Conservation (phyloP, 2,329 filamentous ascomycete genomes). For the Didymellaceae sp. region DNA sequence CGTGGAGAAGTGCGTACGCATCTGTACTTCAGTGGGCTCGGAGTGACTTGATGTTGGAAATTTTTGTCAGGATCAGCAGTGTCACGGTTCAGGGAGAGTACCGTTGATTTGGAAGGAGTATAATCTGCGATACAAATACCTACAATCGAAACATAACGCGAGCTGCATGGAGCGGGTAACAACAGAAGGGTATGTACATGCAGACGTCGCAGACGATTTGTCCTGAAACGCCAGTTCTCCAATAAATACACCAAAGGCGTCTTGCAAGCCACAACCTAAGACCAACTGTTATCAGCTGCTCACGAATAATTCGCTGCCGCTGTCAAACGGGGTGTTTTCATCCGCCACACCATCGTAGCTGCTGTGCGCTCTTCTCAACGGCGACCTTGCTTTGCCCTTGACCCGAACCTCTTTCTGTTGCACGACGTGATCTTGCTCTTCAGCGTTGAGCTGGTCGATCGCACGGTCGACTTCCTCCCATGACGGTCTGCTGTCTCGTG, state of each 20-base stretch:
- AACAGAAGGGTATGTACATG: conserved; percentile 11
- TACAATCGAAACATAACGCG: not conserved
- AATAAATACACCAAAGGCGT: conserved; percentile 11
- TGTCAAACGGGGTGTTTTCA: conserved; percentile 22
- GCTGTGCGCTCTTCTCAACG: conserved; percentile 41
- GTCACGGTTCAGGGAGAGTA: too few species aligned
- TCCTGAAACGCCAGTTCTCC: conserved; percentile 8
- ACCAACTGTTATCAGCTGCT: conserved; percentile 5
- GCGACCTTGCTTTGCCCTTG: conserved; percentile 35
- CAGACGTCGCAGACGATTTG: not conserved
- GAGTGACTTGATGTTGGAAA: too few species aligned
- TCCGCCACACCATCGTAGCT: conserved; percentile 29
- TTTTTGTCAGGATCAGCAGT: too few species aligned
- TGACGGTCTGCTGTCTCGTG: conserved; percentile 45
- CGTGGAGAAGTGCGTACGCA: too few species aligned
- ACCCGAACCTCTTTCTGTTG: conserved; percentile 13
- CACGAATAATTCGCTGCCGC: conserved; percentile 18
- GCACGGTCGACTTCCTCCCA: conserved; percentile 49
- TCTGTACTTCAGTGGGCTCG: too few species aligned
- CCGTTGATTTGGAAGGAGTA: too few species aligned
- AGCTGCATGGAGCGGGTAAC: not conserved
- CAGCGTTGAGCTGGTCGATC: conserved; percentile 41
- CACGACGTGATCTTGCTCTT: conserved; percentile 27
- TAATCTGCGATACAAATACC: too few species aligned
- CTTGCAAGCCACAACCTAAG: not conserved